Conservation (phyloP, 2,329 filamentous ascomycete genomes). For the Diatrype stigma region DNA sequence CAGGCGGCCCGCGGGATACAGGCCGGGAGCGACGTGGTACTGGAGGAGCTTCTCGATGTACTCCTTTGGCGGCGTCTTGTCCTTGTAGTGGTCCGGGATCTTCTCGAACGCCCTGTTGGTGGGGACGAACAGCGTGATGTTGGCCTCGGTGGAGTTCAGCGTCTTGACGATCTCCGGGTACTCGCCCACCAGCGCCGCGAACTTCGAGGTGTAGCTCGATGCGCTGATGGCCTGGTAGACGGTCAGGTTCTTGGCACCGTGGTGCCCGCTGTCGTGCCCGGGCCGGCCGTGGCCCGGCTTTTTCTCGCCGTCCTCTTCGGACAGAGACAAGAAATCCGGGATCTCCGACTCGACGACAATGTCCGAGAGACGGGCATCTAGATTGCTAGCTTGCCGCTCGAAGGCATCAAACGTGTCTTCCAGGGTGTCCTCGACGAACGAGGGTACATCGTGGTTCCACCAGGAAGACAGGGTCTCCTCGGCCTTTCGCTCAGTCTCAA, state of each 20-base stretch:
- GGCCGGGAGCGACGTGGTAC: conserved; percentile 70
- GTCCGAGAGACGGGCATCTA: conserved; percentile 11
- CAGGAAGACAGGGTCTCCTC: conserved; percentile 16
- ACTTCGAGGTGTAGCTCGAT: conserved; percentile 72
- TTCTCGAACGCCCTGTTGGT: conserved; percentile 70
- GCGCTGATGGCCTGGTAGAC: conserved; percentile 76
- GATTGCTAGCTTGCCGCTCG: conserved; percentile 11
- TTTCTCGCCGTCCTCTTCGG: conserved; percentile 2
- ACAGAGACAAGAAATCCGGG: conserved; percentile 14
- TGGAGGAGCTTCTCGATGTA: conserved; percentile 62
- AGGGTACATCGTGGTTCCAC: conserved; percentile 15
- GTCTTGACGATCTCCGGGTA: conserved; percentile 66
- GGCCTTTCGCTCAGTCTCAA: conserved; percentile 15
- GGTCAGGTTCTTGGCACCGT: conserved; percentile 55
- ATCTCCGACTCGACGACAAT: conserved; percentile 10
- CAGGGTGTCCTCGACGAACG: conserved; percentile 8
- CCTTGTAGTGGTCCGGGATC: conserved; percentile 41
- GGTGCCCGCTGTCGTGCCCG: conserved; percentile 19
- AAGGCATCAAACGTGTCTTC: conserved; percentile 11
- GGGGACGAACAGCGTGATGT: conserved; percentile 80
- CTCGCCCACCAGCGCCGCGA: conserved; percentile 70
- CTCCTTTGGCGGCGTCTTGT: conserved; percentile 63
- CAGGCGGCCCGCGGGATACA: conserved; percentile 64
- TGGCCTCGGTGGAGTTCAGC: conserved; percentile 69
- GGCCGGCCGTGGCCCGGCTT: conserved; percentile 10